phyloP scores from a whole-genome alignment of 2,329 filamentous ascomycete genomes.

The Aureobasidium melanogenum region DNA sequence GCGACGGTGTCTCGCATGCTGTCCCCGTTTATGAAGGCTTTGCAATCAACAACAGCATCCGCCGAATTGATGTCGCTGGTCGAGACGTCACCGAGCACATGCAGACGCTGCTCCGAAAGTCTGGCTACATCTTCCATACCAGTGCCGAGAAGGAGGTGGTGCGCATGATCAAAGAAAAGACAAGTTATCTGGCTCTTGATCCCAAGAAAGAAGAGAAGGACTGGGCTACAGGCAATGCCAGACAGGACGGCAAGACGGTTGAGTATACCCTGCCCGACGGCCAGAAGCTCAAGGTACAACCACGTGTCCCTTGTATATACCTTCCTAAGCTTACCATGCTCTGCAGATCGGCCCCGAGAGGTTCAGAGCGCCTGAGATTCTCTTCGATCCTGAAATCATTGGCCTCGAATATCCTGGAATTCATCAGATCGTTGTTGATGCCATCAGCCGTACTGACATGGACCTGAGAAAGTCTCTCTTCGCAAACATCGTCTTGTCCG shows the following conservation, averaged over 20 bases:
- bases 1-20: conserved; percentile 93
- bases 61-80: conserved; percentile 90
- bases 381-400: conserved; percentile 96
- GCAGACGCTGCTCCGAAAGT: conserved; percentile 83
- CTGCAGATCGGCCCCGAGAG: conserved; percentile 77
- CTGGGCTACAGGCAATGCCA: conserved; percentile 64
- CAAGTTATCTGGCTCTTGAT: conserved; percentile 83
- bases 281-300: conserved; percentile 72
- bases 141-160: conserved; percentile 99
- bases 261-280: conserved; percentile 91
- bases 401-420: conserved; percentile 94
- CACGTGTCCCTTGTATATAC: neutral
- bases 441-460: conserved; percentile 90
- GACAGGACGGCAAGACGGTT: conserved; percentile 64
- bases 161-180: conserved; percentile 89
- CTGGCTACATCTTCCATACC: conserved; percentile 90
- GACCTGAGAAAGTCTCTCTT: conserved; percentile 91
- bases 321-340: neutral
- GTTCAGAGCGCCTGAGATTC: conserved; percentile 91
- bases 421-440: conserved; percentile 94
- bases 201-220: conserved; percentile 94
- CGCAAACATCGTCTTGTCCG: conserved; percentile 93
- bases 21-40: conserved; percentile 98
- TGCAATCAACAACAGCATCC: conserved; percentile 89
- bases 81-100: conserved; percentile 94